Evolutionary conservation across 2,329 filamentous ascomycete species (phyloP).

Genomic region (Pseudogymnoascus sp.): DNA sequence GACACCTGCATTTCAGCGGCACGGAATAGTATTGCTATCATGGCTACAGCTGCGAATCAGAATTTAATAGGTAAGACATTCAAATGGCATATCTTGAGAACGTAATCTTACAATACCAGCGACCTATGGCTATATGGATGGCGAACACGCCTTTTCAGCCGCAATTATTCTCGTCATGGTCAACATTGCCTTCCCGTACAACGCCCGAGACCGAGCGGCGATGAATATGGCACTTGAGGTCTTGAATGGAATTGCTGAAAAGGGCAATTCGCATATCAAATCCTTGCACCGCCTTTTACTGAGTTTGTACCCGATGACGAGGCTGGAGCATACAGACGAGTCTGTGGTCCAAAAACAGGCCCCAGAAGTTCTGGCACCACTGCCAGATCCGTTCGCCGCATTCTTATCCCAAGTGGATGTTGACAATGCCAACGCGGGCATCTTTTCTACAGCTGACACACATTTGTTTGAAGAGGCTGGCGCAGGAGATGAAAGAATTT

Average conservation of each 20-base stretch:
- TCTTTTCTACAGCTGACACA: conserved; percentile 6
- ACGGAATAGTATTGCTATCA: conserved; percentile 41
- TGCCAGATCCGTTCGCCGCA: neutral
- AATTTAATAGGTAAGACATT: conserved; percentile 40
- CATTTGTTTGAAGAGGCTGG: conserved; percentile 26
- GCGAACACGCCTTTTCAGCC: conserved; percentile 48
- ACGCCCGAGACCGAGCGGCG: conserved; percentile 34
- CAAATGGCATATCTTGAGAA: neutral
- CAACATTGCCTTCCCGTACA: conserved; percentile 44
- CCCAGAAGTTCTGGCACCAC: conserved; percentile 11
- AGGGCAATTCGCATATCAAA: conserved; percentile 44
- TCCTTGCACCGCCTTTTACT: conserved; percentile 34
- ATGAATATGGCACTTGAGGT: conserved; percentile 42
- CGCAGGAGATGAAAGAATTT: conserved; percentile 33
- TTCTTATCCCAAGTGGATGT: neutral
- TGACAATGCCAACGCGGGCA: conserved; percentile 5
- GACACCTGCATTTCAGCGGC: conserved; percentile 46
- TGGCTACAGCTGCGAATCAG: conserved; percentile 41
- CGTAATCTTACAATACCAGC: conserved; percentile 26
- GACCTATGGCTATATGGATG: conserved; percentile 51
- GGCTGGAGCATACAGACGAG: neutral
- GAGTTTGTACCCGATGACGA: conserved; percentile 25
- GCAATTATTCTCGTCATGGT: conserved; percentile 49
- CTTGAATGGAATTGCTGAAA: conserved; percentile 43
- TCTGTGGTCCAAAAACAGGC: conserved; percentile 22